Conservation (phyloP, 2,329 filamentous ascomycete genomes). For the Leptographium flavum region DNA sequence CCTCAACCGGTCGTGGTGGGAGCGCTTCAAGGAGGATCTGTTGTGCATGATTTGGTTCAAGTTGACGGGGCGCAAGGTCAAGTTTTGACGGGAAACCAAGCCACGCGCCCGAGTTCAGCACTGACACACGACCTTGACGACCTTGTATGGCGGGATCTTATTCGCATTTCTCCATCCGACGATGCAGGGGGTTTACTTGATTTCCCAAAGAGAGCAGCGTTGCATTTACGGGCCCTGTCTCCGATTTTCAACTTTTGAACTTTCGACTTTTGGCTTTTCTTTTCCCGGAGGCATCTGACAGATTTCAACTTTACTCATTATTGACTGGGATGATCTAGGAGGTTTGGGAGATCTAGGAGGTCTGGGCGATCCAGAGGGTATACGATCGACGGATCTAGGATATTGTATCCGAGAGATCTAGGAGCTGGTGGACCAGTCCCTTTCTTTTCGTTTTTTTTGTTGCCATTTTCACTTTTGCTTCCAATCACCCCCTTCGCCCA, state of each 20-base stretch:
- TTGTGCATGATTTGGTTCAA: constrained; percentile 48
- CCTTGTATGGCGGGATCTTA: background rate
- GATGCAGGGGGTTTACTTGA: background rate
- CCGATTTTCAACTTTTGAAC: background rate
- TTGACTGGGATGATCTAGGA: background rate
- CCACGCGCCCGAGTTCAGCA: background rate
- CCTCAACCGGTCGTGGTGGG: constrained; percentile 74
- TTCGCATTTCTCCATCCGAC: background rate
- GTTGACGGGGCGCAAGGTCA: constrained; percentile 46
- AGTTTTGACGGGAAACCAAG: constrained; percentile 25
- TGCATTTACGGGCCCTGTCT: background rate
- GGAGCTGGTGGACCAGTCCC: too few species aligned
- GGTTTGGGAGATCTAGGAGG: background rate
- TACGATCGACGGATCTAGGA: too few species aligned
- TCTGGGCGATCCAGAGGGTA: background rate
- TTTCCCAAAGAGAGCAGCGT: background rate
- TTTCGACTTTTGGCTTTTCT: background rate
- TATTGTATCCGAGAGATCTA: too few species aligned
- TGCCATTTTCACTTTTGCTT: background rate
- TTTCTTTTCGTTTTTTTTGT: background rate
- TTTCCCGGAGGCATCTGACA: too few species aligned
- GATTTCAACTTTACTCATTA: too few species aligned
- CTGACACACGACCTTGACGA: constrained; percentile 7
- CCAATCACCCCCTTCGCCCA: background rate
- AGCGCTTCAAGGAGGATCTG: constrained; percentile 56